These are phyloP conservation scores for Choiromyces venosus DNA, from an alignment of 495 filamentous ascomycete species.

Conservation along the genomic window DNA sequence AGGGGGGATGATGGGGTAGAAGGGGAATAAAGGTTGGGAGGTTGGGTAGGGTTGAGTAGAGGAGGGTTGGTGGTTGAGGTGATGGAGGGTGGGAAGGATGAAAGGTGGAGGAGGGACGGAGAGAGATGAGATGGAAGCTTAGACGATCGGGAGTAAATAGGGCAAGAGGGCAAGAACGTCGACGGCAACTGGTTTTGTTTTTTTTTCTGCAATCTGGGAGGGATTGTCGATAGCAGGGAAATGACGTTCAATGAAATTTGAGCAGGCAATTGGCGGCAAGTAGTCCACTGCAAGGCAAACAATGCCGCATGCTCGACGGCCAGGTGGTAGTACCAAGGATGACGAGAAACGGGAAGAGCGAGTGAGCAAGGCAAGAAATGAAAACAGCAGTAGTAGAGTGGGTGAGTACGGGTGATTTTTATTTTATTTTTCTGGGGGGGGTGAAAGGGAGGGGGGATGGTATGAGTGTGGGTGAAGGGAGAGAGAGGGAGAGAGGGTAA, in stretches of 20 bases:
- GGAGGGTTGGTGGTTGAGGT: background rate
- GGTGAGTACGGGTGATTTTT: background rate
- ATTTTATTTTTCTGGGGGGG: background rate
- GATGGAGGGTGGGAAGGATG: background rate
- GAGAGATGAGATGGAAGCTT: background rate
- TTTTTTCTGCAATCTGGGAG: background rate
- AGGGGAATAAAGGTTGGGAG: background rate
- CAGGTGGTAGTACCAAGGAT: slow-evolving; percentile 22
- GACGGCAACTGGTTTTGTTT: background rate
- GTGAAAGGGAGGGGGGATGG: background rate
- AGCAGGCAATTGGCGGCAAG: slow-evolving; percentile 35
- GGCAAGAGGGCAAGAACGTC: background rate
- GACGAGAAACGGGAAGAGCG: slow-evolving; percentile 15
- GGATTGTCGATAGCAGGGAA: background rate
- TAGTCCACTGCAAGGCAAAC: slow-evolving; percentile 39
- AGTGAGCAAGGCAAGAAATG: slow-evolving; percentile 14
- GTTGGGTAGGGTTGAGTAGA: background rate
- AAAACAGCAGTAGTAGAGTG: slow-evolving; percentile 2
- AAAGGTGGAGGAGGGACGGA: slow-evolving; percentile 5
- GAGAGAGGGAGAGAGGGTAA: slow-evolving; percentile 10
- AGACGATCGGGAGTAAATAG: background rate
- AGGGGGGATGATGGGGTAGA: background rate
- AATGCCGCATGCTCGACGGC: slow-evolving; percentile 33
- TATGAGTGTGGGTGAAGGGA: slow-evolving; percentile 8
- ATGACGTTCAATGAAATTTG: slow-evolving; percentile 21